Evolutionary conservation across 345 rosid species (phyloP).

Genomic region (Eucalyptus virginea): DNA sequence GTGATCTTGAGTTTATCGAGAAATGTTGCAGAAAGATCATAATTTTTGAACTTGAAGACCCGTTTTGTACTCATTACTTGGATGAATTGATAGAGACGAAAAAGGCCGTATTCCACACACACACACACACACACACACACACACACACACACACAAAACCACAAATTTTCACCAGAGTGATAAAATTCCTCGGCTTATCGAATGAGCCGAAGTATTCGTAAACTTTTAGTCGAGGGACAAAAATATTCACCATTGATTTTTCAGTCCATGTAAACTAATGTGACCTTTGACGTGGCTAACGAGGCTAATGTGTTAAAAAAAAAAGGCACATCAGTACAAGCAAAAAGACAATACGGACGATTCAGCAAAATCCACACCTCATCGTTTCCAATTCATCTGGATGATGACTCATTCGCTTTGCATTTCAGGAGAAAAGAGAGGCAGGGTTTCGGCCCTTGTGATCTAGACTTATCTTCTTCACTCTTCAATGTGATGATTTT

Average conservation of each 20-base stretch:
- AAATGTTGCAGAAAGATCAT: neutral
- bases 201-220: neutral
- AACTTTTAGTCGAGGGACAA: conserved; percentile 10
- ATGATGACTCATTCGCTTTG: neutral
- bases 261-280: neutral
- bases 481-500: neutral
- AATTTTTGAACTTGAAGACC: neutral
- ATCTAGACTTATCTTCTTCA: neutral
- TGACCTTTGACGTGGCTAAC: neutral
- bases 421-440: neutral
- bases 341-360: neutral
- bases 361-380: neutral
- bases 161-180: neutral
- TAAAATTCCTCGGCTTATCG: neutral
- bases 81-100: neutral
- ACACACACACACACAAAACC: too few species aligned
- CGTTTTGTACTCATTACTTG: neutral
- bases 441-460: neutral
- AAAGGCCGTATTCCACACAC: neutral
- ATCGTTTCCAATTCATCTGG: neutral
- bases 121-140: too few species aligned
- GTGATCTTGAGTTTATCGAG: neutral
- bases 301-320: neutral
- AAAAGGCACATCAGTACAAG: neutral
- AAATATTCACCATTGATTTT: neutral